Percentiles rank a stretch among this genome's conserved stretches.
Evolutionary conservation across 2,329 filamentous ascomycete genomes (phyloP).

Genomic region (Dryadomyces quercivorus): DNA sequence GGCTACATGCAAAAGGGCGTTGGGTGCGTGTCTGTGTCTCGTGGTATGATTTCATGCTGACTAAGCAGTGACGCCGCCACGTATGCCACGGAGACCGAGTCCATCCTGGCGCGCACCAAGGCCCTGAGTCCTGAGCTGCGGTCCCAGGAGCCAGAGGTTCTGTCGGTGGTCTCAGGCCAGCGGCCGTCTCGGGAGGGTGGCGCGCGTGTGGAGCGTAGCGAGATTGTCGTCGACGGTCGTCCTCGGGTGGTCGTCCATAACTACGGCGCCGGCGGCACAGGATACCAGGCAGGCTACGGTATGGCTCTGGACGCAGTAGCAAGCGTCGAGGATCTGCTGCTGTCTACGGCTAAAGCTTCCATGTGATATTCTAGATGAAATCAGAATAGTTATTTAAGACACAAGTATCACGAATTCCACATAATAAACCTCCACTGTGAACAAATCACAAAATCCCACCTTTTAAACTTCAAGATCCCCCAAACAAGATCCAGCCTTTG

Average conservation of each 20-base stretch:
- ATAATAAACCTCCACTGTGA: too few relatives aligned
- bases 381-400: too few relatives aligned
- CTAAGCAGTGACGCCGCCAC: constrained; percentile 18
- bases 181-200: constrained; percentile 27
- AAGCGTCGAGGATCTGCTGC: constrained; percentile 17
- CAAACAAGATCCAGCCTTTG: too few relatives aligned
- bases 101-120: constrained; percentile 23
- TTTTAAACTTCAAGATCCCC: too few relatives aligned
- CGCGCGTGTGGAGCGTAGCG: constrained; percentile 25
- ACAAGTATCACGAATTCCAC: too few relatives aligned
- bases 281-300: constrained; percentile 30
- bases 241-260: constrained; percentile 24
- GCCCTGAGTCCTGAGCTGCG: constrained; percentile 20
- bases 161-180: constrained; percentile 21
- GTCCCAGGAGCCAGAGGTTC: constrained; percentile 15
- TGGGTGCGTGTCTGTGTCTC: background rate
- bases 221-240: constrained; percentile 14
- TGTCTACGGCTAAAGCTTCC: background rate
- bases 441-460: too few relatives aligned
- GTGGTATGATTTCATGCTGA: too few relatives aligned
- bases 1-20: constrained; percentile 26
- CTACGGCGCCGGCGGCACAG: constrained; percentile 32
- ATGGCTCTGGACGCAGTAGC: constrained; percentile 25
- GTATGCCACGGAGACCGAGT: constrained; percentile 23
- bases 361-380: too few relatives aligned